Base-by-base conservation (phyloP, 164 flowering plant species). In the Echeveria elegans region DNA sequence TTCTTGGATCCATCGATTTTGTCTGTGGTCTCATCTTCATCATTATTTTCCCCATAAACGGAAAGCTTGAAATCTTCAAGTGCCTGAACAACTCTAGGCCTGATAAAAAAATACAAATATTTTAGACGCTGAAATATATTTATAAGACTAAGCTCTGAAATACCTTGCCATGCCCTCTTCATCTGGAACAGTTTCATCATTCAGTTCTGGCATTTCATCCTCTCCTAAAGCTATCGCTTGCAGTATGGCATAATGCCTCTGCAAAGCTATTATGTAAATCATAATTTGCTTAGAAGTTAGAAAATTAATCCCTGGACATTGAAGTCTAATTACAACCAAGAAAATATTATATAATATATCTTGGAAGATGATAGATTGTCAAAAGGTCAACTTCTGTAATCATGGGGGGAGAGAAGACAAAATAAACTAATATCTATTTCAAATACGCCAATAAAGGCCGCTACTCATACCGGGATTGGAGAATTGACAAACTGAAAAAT, bases 81-180 rank as follows among this genome's bases (percentile, higher is more conserved):
- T 64, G 88, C 90, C 34, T 81, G 85, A 24, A 82, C 82, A 30
- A 95, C 76, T 69, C 87, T 88, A 7, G 91, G 92, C 66, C 99
- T 93, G 84, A 38, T 32, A 53, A 53, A 10, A 52, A 68, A 60
- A 61, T 37, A 58, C 41, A 68, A 28, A 2, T 16, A 29, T 12
- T 41, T 23, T 32, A 24, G 29, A 7, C n/a, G 28, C 15, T 19
- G 26, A 43, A 61, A 69, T 24, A 11, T 5, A 48, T 8, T 23
- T 19, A 45, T 37, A 41, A 30, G 45, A 15, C 48, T 15, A 31
- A 30, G 66, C 26, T 9, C 14, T 37, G 66, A 47, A 24, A 38
- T 77, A 91, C 99, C 96, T 83, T 63, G 92, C 72, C 94, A 95
- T 72, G 76, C 99, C 97, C 82, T 86, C 90, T 71, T 89, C 96